Percentiles rank a stretch among this genome's conserved stretches.
Evolutionary conservation across 176 grass and related monocot genomes (phyloP).

Genomic region (Bolboschoenus planiculmis): DNA sequence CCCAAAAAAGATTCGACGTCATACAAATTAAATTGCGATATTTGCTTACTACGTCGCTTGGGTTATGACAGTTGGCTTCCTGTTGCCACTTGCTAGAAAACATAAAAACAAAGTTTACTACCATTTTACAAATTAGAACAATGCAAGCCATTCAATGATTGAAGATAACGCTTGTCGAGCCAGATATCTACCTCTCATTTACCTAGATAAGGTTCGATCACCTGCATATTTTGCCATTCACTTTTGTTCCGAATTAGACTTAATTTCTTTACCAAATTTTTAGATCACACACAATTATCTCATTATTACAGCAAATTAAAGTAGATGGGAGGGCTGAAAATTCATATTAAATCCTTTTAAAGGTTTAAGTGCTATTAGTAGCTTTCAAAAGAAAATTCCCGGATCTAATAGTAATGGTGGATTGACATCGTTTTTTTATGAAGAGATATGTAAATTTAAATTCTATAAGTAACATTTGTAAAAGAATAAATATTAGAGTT

Average conservation of each 20-base stretch:
- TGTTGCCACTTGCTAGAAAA: neutral
- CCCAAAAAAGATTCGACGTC: neutral
- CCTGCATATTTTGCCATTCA: no score
- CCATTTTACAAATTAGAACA: neutral
- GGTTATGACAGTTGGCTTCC: neutral
- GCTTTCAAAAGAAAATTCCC: no score
- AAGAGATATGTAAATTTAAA: no score
- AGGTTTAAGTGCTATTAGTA: no score
- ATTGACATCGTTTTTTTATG: no score
- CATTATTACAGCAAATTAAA: neutral
- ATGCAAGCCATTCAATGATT: neutral
- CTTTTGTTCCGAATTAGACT: no score
- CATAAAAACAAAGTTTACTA: neutral
- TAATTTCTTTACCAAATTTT: neutral
- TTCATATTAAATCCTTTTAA: neutral
- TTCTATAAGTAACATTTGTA: no score
- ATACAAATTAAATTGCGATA: neutral
- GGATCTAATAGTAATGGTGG: no score
- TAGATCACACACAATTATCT: neutral
- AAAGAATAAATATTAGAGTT: no score
- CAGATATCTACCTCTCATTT: no score
- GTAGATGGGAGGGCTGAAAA: neutral
- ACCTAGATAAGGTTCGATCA: no score
- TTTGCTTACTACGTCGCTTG: neutral
- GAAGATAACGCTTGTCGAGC: neutral